Conservation (phyloP, 1,284 basidiomycete species). For the Cystobasidium pallidum region DNA sequence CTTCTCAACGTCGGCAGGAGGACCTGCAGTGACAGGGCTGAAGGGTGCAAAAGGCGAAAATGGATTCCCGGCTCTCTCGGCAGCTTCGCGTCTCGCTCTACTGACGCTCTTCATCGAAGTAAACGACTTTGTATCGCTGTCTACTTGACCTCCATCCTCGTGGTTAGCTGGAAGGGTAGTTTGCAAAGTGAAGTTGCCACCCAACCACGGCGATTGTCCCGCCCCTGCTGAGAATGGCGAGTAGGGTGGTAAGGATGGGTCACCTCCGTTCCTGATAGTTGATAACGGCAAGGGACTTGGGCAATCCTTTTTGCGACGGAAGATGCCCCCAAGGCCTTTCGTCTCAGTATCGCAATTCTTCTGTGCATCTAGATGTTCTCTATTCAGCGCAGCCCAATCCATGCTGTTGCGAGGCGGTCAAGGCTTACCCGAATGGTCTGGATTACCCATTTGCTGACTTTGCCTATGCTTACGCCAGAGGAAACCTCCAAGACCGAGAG, state of each 20-base stretch:
- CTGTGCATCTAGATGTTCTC: neutral
- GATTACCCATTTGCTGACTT: conserved; percentile 4
- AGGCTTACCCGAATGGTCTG: neutral
- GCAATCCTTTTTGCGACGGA: conserved; percentile 23
- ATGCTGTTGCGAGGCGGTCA: neutral
- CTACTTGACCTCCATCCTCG: neutral
- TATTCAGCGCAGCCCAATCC: neutral
- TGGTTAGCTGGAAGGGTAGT: neutral
- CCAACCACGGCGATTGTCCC: conserved; percentile 30
- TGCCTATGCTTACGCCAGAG: conserved; percentile 38
- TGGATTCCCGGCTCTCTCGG: conserved; percentile 10
- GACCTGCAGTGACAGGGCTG: conserved; percentile 26
- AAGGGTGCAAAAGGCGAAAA: conserved; percentile 38
- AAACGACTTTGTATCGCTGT: conserved; percentile 13
- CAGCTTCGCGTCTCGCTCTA: conserved; percentile 20
- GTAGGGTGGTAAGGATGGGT: conserved; percentile 36
- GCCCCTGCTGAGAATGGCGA: conserved; percentile 33
- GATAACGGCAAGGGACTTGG: conserved; percentile 31
- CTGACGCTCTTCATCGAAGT: neutral
- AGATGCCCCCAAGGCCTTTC: conserved; percentile 5
- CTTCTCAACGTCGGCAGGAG: neutral
- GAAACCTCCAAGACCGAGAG: conserved; percentile 27
- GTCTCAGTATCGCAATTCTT: neutral
- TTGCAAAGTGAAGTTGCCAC: conserved; percentile 26
- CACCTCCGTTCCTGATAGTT: conserved; percentile 17